These are phyloP conservation scores for Candida tropicalis DNA, from an alignment of 1,139 yeast species.

Conservation along the genomic window DNA sequence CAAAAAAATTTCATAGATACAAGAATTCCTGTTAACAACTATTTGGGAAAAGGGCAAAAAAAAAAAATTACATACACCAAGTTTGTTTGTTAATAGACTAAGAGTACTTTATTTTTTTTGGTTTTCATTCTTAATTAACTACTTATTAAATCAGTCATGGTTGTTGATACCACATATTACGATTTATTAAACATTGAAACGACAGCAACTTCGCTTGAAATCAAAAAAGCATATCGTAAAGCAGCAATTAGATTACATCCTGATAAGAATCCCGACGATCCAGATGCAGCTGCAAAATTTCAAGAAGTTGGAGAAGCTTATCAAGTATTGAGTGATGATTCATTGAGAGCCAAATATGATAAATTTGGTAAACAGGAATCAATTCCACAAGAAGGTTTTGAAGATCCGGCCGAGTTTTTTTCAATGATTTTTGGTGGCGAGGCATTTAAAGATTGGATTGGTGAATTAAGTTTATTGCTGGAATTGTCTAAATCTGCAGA, in stretches of 20 bases:
- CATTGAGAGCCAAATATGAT: conserved; percentile 76
- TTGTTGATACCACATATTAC: conserved; percentile 90
- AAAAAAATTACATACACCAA: neutral
- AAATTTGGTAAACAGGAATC: conserved; percentile 85
- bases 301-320: conserved; percentile 80
- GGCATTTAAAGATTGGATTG: conserved; percentile 82
- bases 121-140: neutral
- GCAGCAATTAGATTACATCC: conserved; percentile 91
- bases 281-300: conserved; percentile 70
- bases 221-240: conserved; percentile 91
- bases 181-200: conserved; percentile 70
- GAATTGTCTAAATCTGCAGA: conserved; percentile 64
- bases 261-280: conserved; percentile 90
- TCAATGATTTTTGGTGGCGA: conserved; percentile 81
- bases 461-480: conserved; percentile 65
- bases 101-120: neutral
- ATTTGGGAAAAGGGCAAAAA: too few relatives aligned
- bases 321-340: conserved; percentile 78
- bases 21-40: neutral
- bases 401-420: conserved; percentile 83
- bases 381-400: conserved; percentile 80
- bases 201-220: conserved; percentile 78
- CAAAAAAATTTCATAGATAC: neutral
- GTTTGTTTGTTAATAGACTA: too few relatives aligned
- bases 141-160: conserved; percentile 55